phyloP scores from a whole-genome alignment of 2,329 filamentous ascomycete genomes.

The Teratosphaeria viscida region DNA sequence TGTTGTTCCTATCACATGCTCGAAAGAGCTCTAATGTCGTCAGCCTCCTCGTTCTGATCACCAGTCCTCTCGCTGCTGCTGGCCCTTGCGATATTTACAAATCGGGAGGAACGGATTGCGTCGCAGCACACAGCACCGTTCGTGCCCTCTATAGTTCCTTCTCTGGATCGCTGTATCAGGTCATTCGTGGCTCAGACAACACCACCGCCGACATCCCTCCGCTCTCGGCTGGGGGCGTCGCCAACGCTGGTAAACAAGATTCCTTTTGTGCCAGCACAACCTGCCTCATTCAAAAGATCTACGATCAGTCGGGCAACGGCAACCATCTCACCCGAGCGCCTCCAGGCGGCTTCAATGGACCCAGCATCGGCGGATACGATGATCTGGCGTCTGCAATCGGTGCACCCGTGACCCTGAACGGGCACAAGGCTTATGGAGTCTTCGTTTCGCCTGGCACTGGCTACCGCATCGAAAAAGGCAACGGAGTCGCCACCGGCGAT shows the following conservation, averaged over 20 bases:
- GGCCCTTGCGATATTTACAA: slow-evolving; percentile 44
- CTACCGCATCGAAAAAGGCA: slow-evolving; percentile 48
- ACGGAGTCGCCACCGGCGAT: slow-evolving; percentile 45
- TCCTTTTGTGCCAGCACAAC: slow-evolving; percentile 49
- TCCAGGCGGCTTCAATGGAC: slow-evolving; percentile 46
- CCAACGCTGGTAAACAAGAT: slow-evolving; percentile 49
- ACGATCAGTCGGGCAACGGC: slow-evolving; percentile 52
- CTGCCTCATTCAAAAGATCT: slow-evolving; percentile 51
- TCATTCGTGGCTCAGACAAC: slow-evolving; percentile 45
- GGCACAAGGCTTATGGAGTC: slow-evolving; percentile 53
- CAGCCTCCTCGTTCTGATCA: slow-evolving; percentile 22
- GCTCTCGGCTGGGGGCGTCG: slow-evolving; percentile 48
- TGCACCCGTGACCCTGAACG: slow-evolving; percentile 49
- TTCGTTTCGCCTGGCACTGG: slow-evolving; percentile 42
- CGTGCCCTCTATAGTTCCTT: slow-evolving; percentile 48
- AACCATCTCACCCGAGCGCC: slow-evolving; percentile 53
- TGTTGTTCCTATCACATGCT: neutral
- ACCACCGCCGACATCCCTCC: slow-evolving; percentile 40
- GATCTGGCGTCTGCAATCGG: slow-evolving; percentile 49
- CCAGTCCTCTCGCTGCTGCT: slow-evolving; percentile 35
- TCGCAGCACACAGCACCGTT: slow-evolving; percentile 54
- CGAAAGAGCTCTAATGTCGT: neutral
- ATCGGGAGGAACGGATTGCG: slow-evolving; percentile 47
- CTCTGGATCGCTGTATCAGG: slow-evolving; percentile 47
- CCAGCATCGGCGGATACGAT: slow-evolving; percentile 47